Evolutionary conservation across 106 monocot genomes (phyloP), one percentile per base, ranked within the genome.

Genomic region (Gastrodia elata): DNA sequence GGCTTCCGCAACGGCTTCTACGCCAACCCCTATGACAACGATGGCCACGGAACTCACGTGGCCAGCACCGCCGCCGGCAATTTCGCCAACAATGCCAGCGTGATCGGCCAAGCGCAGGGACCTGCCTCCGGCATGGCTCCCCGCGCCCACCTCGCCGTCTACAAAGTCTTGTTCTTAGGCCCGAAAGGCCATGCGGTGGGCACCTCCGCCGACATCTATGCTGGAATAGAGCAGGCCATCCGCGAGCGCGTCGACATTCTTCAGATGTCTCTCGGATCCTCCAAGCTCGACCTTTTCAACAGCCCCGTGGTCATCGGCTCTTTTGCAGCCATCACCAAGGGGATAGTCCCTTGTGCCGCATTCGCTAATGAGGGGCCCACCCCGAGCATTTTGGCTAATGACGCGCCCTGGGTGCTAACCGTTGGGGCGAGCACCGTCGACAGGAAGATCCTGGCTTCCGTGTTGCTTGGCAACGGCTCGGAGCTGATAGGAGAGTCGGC

Each of bases 341-440:
- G 74, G 2, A 74, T 80, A 9, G 22, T 80, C 68, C 38, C 70
- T 6, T 68, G 73, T 14, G 67, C 56, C 18, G 55, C 74, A 4
- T 38, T 65, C 0, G 73, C 38, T 8, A 79, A 79, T 11, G 49
- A 44, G 0, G 79, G 79, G 7, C 79, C 79, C 13, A 14, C 26
- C 8, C 8, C 3, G 3, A 67, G 52, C 38, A n/a, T 65, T 2
- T 18, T 79, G 3, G 24, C 52, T 5, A 73, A 79, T 36, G 74
- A 79, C 49, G 74, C 68, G 13, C 80, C 80, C 0, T 80, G 80
- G 80, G 59, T 80, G n/a, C 36, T 80, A 20, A 80, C 74, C 7
- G 74, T 80, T 8, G 74, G 74, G 13, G 76, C 77, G 18, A 81
- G 71, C 52, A 64, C 76, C 0, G 22, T 32, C 4, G 81, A 74